Evolutionary conservation across 345 rosid species (phyloP), one percentile per base, ranked within the genome.

Genomic region (Salix arbutifolia): DNA sequence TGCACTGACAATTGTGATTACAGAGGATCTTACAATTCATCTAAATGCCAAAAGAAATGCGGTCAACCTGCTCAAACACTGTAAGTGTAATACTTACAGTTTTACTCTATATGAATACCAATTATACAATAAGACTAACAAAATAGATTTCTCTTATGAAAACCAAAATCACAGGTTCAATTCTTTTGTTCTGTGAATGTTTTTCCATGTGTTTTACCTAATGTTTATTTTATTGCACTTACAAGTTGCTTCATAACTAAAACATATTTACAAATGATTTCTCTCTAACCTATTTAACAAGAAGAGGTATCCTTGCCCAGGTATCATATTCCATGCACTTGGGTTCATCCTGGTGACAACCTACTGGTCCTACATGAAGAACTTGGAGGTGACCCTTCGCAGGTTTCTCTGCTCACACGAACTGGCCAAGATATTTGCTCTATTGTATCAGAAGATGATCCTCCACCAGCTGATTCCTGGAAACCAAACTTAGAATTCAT

Each of bases 41-140:
- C 79, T 16, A 90, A 80, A 77, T 90, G 94, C 81, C 85, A 76
- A 56, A 81, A 71, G 83, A 84, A 83, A 69, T 88, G 90, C 69
- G 94, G 94, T 13, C 86, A 81, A 66, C 90, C 94, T 70, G 77
- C 90, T 77, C 94, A 88, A 75, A 87, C 88, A 85, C 48, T 88
- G 91, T 87, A 84, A 83, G 90, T 35, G 50, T 13, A 44, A 13
- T 44, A 44, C 44, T 40, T 11, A 1, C 3, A 9, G 17, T 12
- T 1, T 44, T 44, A 3, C 17, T 44, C 1, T 44, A 44, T 44
- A 44, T 44, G 50, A 44, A 13, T 44, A 44, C 35, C 4, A 33
- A 33, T 33, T 33, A 33, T 33, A 33, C 17, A 44, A 13, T 44
- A 44, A 14, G 5, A 44, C 50, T 14, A 44, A 2, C 17, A 44